Evolutionary conservation across 805 yeast species (phyloP).

Genomic region (Cyberlindnera mycetangii): DNA sequence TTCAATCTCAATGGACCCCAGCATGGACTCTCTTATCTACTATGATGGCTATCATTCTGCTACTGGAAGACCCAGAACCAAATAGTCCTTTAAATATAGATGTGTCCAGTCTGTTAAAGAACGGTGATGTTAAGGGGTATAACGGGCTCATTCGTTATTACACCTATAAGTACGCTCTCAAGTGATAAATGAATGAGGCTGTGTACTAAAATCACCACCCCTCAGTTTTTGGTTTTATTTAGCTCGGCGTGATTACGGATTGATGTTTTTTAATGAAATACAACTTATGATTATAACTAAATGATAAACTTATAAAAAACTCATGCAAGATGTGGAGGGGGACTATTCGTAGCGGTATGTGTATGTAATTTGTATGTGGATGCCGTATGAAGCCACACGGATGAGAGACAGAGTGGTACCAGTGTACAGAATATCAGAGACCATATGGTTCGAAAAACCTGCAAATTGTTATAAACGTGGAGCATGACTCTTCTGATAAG

Average conservation of each 20-base stretch:
- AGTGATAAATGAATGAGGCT: slow-evolving; percentile 1
- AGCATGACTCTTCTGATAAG: too few species aligned
- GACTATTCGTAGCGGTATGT: neutral
- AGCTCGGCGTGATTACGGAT: neutral
- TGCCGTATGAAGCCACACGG: neutral
- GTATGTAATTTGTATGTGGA: neutral
- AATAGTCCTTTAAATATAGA: slow-evolving; percentile 71
- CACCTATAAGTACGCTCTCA: slow-evolving; percentile 25
- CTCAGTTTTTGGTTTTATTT: too few species aligned
- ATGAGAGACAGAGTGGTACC: too few species aligned
- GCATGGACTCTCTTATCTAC: slow-evolving; percentile 63
- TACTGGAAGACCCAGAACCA: slow-evolving; percentile 65
- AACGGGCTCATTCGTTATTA: slow-evolving; percentile 41
- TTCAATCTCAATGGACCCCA: slow-evolving; percentile 65
- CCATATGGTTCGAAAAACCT: too few species aligned
- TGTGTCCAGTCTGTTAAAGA: slow-evolving; percentile 56
- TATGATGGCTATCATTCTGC: slow-evolving; percentile 53
- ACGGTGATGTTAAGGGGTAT: slow-evolving; percentile 44
- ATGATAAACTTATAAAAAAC: neutral
- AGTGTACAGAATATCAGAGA: too few species aligned
- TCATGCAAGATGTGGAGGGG: neutral
- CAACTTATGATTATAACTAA: neutral
- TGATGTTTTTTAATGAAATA: neutral
- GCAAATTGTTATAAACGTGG: too few species aligned
- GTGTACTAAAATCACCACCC: too few species aligned